Evolutionary conservation across 148 eudicot species (phyloP).

Genomic region (Fagopyrum esculentum): DNA sequence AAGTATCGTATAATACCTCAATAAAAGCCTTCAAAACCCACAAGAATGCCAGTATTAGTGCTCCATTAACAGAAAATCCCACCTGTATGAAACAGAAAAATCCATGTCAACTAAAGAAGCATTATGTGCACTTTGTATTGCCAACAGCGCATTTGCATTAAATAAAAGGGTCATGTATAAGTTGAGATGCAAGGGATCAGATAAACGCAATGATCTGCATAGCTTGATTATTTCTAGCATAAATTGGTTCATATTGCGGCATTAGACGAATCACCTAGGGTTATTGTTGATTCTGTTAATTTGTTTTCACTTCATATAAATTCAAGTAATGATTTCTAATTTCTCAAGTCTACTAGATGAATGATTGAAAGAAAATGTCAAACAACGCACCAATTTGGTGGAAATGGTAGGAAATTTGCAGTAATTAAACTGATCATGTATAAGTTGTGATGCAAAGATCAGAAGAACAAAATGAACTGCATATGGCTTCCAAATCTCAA

Average conservation of each 20-base stretch:
- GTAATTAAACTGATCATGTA: too few species aligned
- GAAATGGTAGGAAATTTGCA: too few species aligned
- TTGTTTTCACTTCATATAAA: background rate
- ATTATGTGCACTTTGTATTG: background rate
- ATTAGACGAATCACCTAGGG: background rate
- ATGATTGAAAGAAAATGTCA: too few species aligned
- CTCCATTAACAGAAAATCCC: constrained; percentile 89
- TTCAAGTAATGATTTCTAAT: too few species aligned
- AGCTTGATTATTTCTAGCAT: background rate
- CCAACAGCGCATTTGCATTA: background rate
- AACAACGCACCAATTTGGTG: too few species aligned
- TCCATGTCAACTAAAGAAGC: background rate
- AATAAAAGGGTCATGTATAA: background rate
- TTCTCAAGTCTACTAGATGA: too few species aligned
- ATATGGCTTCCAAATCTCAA: too few species aligned
- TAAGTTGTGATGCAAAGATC: too few species aligned
- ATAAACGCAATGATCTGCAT: background rate
- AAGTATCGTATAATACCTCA: constrained; percentile 43
- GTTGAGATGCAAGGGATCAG: background rate
- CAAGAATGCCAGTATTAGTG: constrained; percentile 70
- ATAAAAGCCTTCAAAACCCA: constrained; percentile 96
- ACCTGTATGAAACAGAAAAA: constrained; percentile 38
- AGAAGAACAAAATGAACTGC: too few species aligned
- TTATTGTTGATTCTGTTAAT: background rate
- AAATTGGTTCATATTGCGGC: background rate